These are phyloP conservation scores for Phialophora macrospora DNA, from an alignment of 2,329 filamentous ascomycete genomes.

Conservation along the genomic window DNA sequence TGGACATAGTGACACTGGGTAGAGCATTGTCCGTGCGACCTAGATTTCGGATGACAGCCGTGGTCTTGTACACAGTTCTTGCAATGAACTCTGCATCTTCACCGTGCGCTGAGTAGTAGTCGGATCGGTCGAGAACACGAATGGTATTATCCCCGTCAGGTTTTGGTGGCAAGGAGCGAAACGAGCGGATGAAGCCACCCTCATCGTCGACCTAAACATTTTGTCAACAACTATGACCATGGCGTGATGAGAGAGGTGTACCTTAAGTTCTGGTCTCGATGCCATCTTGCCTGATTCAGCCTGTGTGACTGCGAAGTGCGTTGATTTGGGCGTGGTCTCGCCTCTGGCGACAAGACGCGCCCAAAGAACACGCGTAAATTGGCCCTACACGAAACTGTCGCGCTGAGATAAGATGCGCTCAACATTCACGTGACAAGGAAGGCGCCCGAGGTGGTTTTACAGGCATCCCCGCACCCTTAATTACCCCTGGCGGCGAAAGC, in stretches of 20 bases:
- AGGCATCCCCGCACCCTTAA: conserved; percentile 2
- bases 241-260: conserved; percentile 42
- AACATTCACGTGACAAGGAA: neutral
- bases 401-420: neutral
- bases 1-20: conserved; percentile 91
- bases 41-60: conserved; percentile 88
- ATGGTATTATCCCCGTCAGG: conserved; percentile 71
- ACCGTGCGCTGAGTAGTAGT: conserved; percentile 80
- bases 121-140: conserved; percentile 89
- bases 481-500: neutral
- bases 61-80: conserved; percentile 90
- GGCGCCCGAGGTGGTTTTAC: neutral
- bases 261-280: conserved; percentile 74
- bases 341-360: conserved; percentile 1
- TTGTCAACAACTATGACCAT: conserved; percentile 19
- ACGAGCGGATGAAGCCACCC: conserved; percentile 94
- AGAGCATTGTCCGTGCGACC: conserved; percentile 84
- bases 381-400: conserved; percentile 5
- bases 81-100: conserved; percentile 55
- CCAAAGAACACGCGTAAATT: conserved; percentile 19
- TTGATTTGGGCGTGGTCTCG: neutral
- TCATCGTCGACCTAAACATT: conserved; percentile 83
- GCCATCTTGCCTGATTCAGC: conserved; percentile 57
- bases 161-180: conserved; percentile 77
- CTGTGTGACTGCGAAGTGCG: neutral